Evolutionary conservation across 2,329 filamentous ascomycete genomes (phyloP), one percentile per base, ranked within the genome.

Genomic region (Calonectria montana): DNA sequence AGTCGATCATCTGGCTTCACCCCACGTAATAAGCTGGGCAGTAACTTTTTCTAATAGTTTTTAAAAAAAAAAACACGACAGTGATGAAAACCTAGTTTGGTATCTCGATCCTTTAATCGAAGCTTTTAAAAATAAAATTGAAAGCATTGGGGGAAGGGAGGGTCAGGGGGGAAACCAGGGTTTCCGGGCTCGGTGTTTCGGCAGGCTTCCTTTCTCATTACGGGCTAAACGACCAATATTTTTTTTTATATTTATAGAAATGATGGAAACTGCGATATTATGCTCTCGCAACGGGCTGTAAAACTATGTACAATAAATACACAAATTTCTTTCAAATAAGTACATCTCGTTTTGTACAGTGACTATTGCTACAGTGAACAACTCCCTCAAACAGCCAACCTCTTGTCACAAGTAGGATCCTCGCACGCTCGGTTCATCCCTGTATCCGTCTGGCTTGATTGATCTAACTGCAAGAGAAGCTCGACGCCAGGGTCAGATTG

Each of bases 261-360:
- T 23, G 43, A 47, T 23, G 43, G 21, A n/a, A 21, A 47, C 43
- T 4, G 21, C n/a, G 43, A 47, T 13, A 47, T 10, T 9, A 41
- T n/a, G n/a, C 6, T 35, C 21, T n/a, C n/a, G 7, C 10, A 47
- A 13, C n/a, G 43, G 43, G 43, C 12, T 47, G 43, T 47, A 15
- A 57, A 57, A 39, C 3, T 57, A 57, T 57, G 13, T 57, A 57
- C 53, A 39, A 59, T 59, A 39, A 59, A 59, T 59, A 59, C 25
- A 39, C 35, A 59, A 16, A 59, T 39, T 59, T 18, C 7, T 13
- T n/a, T 25, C 37, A 59, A 37, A 59, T n/a, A 37, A 37, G 31
- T 23, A 39, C 35, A 25, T 25, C 23, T 25, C 12, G 23, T 12
- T 12, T 39, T 59, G 35, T 59, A 59, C 53, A 59, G 25, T 18